phyloP scores from a whole-genome alignment of 2,329 filamentous ascomycete genomes.

The Pestalotiopsis sp. region DNA sequence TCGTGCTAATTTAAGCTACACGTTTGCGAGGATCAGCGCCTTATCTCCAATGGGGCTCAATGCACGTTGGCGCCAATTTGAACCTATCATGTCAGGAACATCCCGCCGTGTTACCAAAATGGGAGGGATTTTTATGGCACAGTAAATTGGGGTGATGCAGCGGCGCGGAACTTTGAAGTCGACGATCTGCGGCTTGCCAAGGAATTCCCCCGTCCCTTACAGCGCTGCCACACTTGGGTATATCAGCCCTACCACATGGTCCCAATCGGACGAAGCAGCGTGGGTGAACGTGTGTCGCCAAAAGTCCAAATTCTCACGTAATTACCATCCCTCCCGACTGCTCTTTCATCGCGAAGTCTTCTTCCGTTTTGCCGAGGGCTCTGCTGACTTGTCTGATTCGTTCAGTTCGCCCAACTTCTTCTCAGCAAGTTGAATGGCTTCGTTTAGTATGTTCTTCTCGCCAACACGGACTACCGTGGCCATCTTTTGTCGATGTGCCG shows the following conservation, averaged over 20 bases:
- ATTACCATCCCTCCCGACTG: background rate
- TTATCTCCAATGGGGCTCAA: background rate
- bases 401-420: constrained; percentile 26
- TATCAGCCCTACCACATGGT: background rate
- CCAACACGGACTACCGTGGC: constrained; percentile 70
- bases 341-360: background rate
- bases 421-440: constrained; percentile 46
- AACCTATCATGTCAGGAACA: background rate
- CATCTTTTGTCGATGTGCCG: constrained; percentile 51
- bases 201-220: background rate
- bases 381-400: constrained; percentile 17
- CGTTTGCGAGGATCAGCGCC: background rate
- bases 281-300: background rate
- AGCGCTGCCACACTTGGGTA: background rate
- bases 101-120: background rate
- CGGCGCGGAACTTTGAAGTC: background rate
- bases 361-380: constrained; percentile 33
- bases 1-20: background rate
- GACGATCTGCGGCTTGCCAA: background rate
- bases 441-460: constrained; percentile 69
- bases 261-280: background rate
- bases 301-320: background rate
- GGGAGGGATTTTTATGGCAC: background rate
- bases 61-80: background rate
- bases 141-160: background rate